Conservation (phyloP, 2,329 filamentous ascomycete genomes). For the Aureobasidium lini region DNA sequence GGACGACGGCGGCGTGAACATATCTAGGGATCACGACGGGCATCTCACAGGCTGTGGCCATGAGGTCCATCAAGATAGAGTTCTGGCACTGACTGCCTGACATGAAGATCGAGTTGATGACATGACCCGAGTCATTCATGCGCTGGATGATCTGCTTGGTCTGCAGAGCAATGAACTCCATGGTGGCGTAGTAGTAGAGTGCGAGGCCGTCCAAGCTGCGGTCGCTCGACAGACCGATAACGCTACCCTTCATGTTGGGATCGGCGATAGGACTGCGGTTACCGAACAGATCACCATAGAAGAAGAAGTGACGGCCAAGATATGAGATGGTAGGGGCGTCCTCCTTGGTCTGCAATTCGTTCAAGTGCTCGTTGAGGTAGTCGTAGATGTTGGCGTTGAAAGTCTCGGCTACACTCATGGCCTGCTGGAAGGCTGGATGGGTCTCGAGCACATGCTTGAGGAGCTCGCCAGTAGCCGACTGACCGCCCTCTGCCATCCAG, state of each 20-base stretch:
- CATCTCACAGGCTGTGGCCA: conserved; percentile 85
- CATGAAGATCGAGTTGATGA: conserved; percentile 94
- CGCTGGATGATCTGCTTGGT: conserved; percentile 90
- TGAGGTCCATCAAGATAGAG: conserved; percentile 78
- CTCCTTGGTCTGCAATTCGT: conserved; percentile 61
- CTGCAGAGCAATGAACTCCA: conserved; percentile 97
- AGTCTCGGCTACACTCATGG: conserved; percentile 68
- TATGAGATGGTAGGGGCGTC: conserved; percentile 73
- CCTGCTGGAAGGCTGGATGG: conserved; percentile 81
- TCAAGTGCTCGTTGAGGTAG: conserved; percentile 82
- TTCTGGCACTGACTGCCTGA: conserved; percentile 97
- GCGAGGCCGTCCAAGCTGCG: conserved; percentile 81
- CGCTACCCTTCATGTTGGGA: conserved; percentile 81
- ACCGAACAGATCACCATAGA: conserved; percentile 96
- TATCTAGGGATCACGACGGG: conserved; percentile 90
- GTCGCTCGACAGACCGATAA: conserved; percentile 81
- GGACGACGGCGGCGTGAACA: conserved; percentile 89
- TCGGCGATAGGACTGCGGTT: conserved; percentile 94
- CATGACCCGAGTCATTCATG: conserved; percentile 87
- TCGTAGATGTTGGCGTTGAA: conserved; percentile 89
- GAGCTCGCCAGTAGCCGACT: conserved; percentile 91
- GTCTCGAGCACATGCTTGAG: conserved; percentile 92
- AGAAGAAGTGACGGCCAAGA: conserved; percentile 90
- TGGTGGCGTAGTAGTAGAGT: conserved; percentile 86
- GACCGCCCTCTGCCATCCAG: conserved; percentile 97